Base-by-base conservation (phyloP, 2,329 filamentous ascomycete species). In the Dothideomycetes sp. region DNA sequence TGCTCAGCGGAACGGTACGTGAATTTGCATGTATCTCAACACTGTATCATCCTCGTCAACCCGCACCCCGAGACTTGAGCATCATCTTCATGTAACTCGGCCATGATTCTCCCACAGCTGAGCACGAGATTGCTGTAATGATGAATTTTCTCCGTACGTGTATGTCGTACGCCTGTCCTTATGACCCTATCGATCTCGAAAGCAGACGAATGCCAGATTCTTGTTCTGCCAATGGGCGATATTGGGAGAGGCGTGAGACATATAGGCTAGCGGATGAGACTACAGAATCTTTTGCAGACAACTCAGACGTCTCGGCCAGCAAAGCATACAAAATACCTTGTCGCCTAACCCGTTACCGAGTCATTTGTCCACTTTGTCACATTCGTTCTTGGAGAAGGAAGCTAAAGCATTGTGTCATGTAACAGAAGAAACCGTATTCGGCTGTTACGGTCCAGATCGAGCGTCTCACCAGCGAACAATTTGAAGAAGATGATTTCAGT, bases 381-480 rank as follows among this genome's bases (percentile, higher is more conserved):
- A 31, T 38, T 9, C 44, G 44, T 43, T 36, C 31, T 24, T 14
- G 42, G 31, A 37, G 37, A 11, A 18, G 19, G 12, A 34, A 35
- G 38, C 45, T 47, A 36, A 47, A 36, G 30, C 29, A 31, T 18
- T 46, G 37, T 34, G 19, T 44, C 11, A 8, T 36, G 2, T 19
- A 46, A 49, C 52, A 68, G 64, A 67, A 88, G 66, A 91, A 91
- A 61, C 88, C 89, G 3, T 96, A 87, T 61, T 86, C 91, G 56
- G 87, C 91, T 31, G 81, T 98, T 47, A 94, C 89, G 27, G 89
- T 94, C 40, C 84, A 85, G 47, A 77, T 98, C 52, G 91, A 96
- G 62, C 81, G 81, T 44, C 74, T 96, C 51, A 96, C 89, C 2
- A 81, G 84, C 54, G 89, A 95, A 62, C 71, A 82, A 46, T 93